Conservation (phyloP, 78 protist genomes). For the Salpingoeca rosetta region DNA sequence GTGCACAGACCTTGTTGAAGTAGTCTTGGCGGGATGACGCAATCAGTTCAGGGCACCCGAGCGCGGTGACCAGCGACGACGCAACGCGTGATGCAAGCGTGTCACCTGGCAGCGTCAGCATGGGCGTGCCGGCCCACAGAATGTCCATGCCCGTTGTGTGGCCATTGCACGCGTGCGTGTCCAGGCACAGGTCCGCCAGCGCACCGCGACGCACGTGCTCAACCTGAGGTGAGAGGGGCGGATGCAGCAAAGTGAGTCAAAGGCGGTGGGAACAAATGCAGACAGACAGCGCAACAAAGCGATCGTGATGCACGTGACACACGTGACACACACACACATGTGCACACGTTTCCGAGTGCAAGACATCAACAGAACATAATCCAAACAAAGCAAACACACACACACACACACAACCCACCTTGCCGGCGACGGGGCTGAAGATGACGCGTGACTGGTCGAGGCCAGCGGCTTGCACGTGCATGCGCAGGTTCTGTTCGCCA, state of each 20-base stretch:
- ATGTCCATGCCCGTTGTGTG: not conserved
- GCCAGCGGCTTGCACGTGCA: not conserved
- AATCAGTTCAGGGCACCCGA: not conserved
- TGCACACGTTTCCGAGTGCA: too few species aligned
- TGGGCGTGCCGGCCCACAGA: not conserved
- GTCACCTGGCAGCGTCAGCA: not conserved
- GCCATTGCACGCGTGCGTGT: not conserved
- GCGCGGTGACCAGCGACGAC: not conserved
- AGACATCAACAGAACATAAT: too few species aligned
- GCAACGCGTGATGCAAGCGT: not conserved
- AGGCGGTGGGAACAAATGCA: too few species aligned
- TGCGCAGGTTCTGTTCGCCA: not conserved
- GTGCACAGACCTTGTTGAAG: not conserved
- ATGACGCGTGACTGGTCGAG: not conserved
- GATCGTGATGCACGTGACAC: too few species aligned
- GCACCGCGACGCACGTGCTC: not conserved
- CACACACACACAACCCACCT: too few species aligned
- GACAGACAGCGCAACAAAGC: too few species aligned
- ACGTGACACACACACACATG: too few species aligned
- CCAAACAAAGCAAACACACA: too few species aligned
- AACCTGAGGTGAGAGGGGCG: too few species aligned
- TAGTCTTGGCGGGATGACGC: not conserved
- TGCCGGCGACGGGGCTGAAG: not conserved
- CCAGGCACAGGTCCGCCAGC: not conserved
- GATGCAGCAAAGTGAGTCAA: too few species aligned